phyloP scores from a whole-genome alignment of 306 rosid species.

The Quillaja saponaria region DNA sequence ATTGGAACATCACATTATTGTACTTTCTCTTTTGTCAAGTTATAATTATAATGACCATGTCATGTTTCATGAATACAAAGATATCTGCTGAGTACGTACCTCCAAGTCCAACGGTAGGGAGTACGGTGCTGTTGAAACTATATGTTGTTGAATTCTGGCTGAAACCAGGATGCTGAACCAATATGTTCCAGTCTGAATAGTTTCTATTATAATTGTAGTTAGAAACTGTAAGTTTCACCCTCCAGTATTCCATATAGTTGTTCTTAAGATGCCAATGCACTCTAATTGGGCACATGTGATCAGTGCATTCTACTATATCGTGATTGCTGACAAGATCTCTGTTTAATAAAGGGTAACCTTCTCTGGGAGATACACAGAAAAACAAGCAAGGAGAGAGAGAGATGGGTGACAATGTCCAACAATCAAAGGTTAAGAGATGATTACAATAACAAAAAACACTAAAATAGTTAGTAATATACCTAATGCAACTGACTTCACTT shows the following conservation, averaged over 20 bases:
- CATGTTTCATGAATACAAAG: neutral
- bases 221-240: slow-evolving; percentile 74
- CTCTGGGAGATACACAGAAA: slow-evolving; percentile 35
- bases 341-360: slow-evolving; percentile 17
- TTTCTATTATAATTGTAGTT: slow-evolving; percentile 58
- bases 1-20: too few relatives aligned
- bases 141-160: slow-evolving; percentile 39
- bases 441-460: neutral
- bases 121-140: slow-evolving; percentile 66
- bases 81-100: slow-evolving; percentile 44
- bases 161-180: slow-evolving; percentile 77
- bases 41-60: too few relatives aligned
- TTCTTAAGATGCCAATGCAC: slow-evolving; percentile 82
- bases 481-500: slow-evolving; percentile 42
- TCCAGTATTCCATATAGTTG: slow-evolving; percentile 69
- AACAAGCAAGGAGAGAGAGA: slow-evolving; percentile 4
- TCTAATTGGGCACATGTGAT: slow-evolving; percentile 79
- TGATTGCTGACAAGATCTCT: slow-evolving; percentile 4
- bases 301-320: slow-evolving; percentile 48
- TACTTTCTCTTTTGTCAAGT: too few relatives aligned
- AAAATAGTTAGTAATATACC: slow-evolving; percentile 32
- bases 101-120: slow-evolving; percentile 50
- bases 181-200: slow-evolving; percentile 71
- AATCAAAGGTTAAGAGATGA: neutral
- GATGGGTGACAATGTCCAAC: neutral